A percentile compares a stretch with the other conserved stretches of the same genome.
Conservation (phyloP, 2,329 filamentous ascomycete genomes). For the Xylaria sp. region DNA sequence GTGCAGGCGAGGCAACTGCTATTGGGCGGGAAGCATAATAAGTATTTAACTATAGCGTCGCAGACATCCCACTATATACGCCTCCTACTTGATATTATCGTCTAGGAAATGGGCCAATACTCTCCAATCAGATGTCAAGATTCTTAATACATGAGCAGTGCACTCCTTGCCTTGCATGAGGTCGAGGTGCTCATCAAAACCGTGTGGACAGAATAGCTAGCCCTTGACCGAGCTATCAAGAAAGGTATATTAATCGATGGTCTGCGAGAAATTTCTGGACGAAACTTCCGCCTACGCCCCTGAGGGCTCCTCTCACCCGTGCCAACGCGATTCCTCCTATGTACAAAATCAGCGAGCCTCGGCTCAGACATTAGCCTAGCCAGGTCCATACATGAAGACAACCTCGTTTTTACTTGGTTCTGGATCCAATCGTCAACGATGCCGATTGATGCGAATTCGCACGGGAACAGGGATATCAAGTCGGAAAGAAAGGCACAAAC, state of each 20-base stretch:
- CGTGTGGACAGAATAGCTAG: neutral
- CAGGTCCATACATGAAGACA: conserved; percentile 15
- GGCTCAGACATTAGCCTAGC: conserved; percentile 6
- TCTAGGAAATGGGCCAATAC: too few relatives aligned
- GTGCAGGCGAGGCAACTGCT: too few relatives aligned
- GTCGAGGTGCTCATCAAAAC: neutral
- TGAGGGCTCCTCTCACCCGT: neutral
- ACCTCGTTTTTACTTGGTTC: conserved; percentile 3
- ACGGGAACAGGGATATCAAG: conserved; percentile 34
- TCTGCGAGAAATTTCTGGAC: neutral
- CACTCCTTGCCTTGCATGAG: neutral
- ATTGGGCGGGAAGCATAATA: too few relatives aligned
- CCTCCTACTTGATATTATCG: neutral
- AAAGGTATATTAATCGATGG: conserved; percentile 21
- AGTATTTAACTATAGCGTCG: too few relatives aligned
- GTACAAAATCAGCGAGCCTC: conserved; percentile 25
- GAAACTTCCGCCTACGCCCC: neutral
- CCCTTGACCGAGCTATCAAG: neutral
- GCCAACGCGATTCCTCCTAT: conserved; percentile 12
- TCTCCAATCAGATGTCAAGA: neutral
- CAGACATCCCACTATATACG: neutral
- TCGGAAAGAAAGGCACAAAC: conserved; percentile 24
- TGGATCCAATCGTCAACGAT: conserved; percentile 27
- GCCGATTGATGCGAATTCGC: conserved; percentile 12
- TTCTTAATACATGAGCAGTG: neutral